phyloP scores from a whole-genome alignment of 441 rosid species.

The Bruguiera hainesii region DNA sequence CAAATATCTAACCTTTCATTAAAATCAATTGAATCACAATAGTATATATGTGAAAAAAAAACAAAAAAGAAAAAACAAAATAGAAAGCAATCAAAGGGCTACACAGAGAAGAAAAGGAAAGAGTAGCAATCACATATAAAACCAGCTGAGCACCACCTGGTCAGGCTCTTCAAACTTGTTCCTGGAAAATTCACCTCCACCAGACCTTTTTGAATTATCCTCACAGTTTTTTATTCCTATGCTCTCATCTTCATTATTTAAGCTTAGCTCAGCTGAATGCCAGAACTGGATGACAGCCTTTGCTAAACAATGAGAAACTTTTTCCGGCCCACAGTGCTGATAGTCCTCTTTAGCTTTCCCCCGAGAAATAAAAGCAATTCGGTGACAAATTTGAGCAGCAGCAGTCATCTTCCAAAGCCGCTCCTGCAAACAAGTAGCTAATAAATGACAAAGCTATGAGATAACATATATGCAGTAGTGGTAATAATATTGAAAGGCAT shows the following conservation, averaged over 20 bases:
- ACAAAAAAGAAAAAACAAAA: too few species aligned
- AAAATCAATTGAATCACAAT: too few species aligned
- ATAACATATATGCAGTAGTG: neutral
- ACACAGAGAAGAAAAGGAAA: neutral
- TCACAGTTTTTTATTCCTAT: conserved; percentile 30
- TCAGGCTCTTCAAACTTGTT: conserved; percentile 40
- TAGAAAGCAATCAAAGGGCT: neutral
- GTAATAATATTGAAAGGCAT: neutral
- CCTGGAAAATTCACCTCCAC: conserved; percentile 39
- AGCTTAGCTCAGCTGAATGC: conserved; percentile 60
- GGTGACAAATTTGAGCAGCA: conserved; percentile 85
- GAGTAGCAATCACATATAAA: conserved; percentile 6
- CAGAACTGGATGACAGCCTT: conserved; percentile 90
- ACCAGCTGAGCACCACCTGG: conserved; percentile 41
- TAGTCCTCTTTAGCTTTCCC: conserved; percentile 56
- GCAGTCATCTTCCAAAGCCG: conserved; percentile 98
- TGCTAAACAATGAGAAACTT: conserved; percentile 63
- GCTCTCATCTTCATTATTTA: conserved; percentile 28
- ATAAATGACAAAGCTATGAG: conserved; percentile 12
- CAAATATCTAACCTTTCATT: too few species aligned
- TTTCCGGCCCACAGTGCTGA: conserved; percentile 54
- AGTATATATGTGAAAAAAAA: too few species aligned
- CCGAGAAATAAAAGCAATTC: conserved; percentile 58
- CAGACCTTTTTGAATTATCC: conserved; percentile 30
- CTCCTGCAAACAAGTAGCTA: conserved; percentile 53